Base-by-base conservation (phyloP, 805 yeast species). In the Pichia pseudocactophila region DNA sequence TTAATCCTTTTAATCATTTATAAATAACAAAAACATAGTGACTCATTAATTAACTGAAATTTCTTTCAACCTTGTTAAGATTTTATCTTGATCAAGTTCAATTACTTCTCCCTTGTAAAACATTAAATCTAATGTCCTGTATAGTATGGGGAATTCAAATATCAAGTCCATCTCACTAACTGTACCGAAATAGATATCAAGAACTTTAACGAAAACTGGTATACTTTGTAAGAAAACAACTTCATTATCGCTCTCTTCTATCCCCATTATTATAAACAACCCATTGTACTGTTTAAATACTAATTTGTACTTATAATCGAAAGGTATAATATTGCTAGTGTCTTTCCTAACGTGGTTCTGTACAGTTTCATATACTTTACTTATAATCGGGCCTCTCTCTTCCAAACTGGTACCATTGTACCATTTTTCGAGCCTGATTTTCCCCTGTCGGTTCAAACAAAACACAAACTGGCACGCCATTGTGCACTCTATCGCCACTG, bases 91-190 rank as follows among this genome's bases (percentile, higher is more conserved):
- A 50, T 86, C 82, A 1, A 88, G 82, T 56, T 88, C 96, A 57
- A 83, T 87, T 11, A 89, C 69, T 59, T 92, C 97, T 11, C 98
- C 98, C 11, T 89, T 95, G 37, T 86, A 57, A 54, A 82, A 86
- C 58, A 92, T 72, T 61, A 89, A 96, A 59, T 92, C 97, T 45
- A 92, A 59, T 8, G 88, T 82, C 42, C 74, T 70, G 59, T 88
- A 85, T 11, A 86, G 80, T 59, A 82, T 86, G 68, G 81, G 80
- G 62, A 90, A 90, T 62, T 88, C 87, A 68, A 89, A 92, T 17
- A 92, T 94, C 43, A 92, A 71, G 59, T 90, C 97, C 51, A 90
- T 70, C 62, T 90, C 97, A 64, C 97, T 89, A 7, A 90, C 97
- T 54, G 80, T 87, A 50, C 87, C 82, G 55, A 90, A 90, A 58